Conservation (phyloP, 495 filamentous ascomycete genomes). For the Pyrenopolyporus hunteri region DNA sequence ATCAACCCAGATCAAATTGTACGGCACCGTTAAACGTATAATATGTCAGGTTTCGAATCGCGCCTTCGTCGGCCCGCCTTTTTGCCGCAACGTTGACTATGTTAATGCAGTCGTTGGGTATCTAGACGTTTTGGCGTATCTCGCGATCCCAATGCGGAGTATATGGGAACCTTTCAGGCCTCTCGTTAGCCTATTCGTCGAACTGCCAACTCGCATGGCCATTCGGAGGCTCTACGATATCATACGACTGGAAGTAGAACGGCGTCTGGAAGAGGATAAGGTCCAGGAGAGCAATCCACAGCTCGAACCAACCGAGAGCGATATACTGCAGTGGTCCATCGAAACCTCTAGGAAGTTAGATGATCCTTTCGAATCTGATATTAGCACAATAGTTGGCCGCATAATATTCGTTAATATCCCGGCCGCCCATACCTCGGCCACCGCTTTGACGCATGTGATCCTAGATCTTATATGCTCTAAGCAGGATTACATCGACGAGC, state of each 20-base stretch:
- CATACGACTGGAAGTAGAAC: slow-evolving; percentile 43
- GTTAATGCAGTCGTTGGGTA: slow-evolving; percentile 49
- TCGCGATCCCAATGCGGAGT: slow-evolving; percentile 41
- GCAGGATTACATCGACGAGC: slow-evolving; percentile 51
- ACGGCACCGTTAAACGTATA: slow-evolving; percentile 37
- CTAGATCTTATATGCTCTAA: slow-evolving; percentile 53
- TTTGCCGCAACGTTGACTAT: slow-evolving; percentile 45
- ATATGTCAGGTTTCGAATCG: slow-evolving; percentile 46
- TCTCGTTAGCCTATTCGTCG: slow-evolving; percentile 43
- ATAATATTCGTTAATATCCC: slow-evolving; percentile 55
- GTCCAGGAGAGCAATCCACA: slow-evolving; percentile 35
- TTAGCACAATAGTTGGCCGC: slow-evolving; percentile 38
- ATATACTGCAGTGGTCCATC: slow-evolving; percentile 51
- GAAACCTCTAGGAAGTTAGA: slow-evolving; percentile 38
- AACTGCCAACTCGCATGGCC: slow-evolving; percentile 46
- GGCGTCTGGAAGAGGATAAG: slow-evolving; percentile 39
- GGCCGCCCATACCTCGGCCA: slow-evolving; percentile 58
- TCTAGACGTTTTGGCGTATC: slow-evolving; percentile 46
- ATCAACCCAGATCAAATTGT: slow-evolving; percentile 50
- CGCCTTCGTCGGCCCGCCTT: slow-evolving; percentile 45
- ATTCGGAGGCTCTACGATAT: slow-evolving; percentile 40
- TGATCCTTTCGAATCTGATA: slow-evolving; percentile 39
- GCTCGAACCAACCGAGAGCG: slow-evolving; percentile 37
- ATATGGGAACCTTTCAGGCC: slow-evolving; percentile 49
- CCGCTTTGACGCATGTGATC: slow-evolving; percentile 50